Evolutionary conservation across 2,329 filamentous ascomycete genomes (phyloP), one percentile per base, ranked within the genome.

Genomic region (Aspergillus felis): DNA sequence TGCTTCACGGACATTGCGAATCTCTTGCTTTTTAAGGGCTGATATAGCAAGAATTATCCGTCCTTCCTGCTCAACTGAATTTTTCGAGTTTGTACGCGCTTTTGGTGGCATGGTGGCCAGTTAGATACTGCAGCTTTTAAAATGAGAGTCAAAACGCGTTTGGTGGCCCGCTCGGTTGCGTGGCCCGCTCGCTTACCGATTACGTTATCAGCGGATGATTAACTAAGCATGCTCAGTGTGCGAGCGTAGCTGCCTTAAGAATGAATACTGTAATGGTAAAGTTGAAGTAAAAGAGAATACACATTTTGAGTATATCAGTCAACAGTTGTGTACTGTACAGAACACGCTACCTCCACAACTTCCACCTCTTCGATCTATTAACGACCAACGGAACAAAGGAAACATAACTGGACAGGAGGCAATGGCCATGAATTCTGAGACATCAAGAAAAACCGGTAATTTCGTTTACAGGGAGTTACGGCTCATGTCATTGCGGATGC

Each of bases 401-500:
- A 58, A 57, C 57, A 58, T 53, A 49, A 53, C 56, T 58, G 42
- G 49, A 54, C 46, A 59, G 54, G 49, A 8, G 29, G 22, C 56
- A 54, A 46, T 51, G 46, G 57, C 58, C 60, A 59, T 61, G 22
- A 60, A 65, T 57, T 60, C 55, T 54, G 58, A 63, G 58, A 65
- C 59, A 58, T 58, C 24, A 47, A 47, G 42, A 64, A 59, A 63
- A 58, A 59, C 32, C 44, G 51, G 38, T 55, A 51, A 42, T 53
- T 49, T 54, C 53, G 42, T 64, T 68, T 75, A 78, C 57, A 71
- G 65, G 53, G 69, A 61, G 81, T 91, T 93, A 77, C 91, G 87
- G 82, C 86, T 91, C 89, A 94, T 94, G 75, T 94, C 91, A 76
- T 85, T 87, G 75, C 92, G 84, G 67, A 79, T 76, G 60, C 76